Conservation (phyloP, 345 rosid species). For the Schrenkiella parvula region DNA sequence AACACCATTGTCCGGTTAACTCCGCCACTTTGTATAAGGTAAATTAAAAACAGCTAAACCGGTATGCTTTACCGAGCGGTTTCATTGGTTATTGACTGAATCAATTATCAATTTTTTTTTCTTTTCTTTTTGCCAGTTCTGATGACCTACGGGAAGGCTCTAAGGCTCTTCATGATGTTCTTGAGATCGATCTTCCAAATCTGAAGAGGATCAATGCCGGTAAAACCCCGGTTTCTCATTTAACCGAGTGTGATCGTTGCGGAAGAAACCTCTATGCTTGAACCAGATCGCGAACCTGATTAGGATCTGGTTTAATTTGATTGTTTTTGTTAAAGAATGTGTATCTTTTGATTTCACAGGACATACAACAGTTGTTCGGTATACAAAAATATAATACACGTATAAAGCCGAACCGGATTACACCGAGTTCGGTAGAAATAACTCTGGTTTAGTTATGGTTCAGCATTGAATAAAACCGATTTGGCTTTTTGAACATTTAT, state of each 20-base stretch:
- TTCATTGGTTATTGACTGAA: background rate
- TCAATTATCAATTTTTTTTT: background rate
- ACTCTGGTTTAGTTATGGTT: slow-evolving; percentile 10
- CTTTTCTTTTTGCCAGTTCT: slow-evolving; percentile 40
- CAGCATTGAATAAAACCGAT: background rate
- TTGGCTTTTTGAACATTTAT: background rate
- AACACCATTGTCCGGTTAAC: slow-evolving; percentile 84
- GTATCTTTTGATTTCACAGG: background rate
- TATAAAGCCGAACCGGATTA: slow-evolving; percentile 2
- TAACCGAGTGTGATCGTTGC: slow-evolving; percentile 67
- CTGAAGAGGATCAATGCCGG: slow-evolving; percentile 48
- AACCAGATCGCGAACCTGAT: background rate
- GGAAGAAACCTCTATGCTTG: slow-evolving; percentile 54
- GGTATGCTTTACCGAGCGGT: background rate
- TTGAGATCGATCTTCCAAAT: slow-evolving; percentile 63
- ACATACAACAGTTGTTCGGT: background rate
- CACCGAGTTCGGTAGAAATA: background rate
- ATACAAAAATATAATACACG: background rate
- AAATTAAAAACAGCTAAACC: background rate
- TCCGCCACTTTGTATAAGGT: slow-evolving; percentile 95
- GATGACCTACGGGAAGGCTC: slow-evolving; percentile 73
- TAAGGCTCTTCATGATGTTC: slow-evolving; percentile 66
- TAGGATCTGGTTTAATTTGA: background rate
- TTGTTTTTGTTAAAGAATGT: background rate
- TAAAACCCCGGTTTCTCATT: slow-evolving; percentile 33